Conservation (phyloP, 345 rosid species). For the Populus tremula region DNA sequence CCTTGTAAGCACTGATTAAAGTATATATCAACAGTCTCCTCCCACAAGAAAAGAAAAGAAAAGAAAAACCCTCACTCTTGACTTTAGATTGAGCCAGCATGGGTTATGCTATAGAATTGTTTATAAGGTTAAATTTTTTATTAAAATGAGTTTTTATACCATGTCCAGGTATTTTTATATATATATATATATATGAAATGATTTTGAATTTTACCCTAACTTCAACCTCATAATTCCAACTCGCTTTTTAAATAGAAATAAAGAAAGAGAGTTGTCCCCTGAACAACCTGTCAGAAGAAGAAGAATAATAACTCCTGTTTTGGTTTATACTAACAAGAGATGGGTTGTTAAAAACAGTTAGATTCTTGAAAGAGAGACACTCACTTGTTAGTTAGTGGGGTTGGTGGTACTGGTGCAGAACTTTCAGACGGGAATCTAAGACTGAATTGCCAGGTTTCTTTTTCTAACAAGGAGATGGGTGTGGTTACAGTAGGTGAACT, state of each 20-base stretch:
- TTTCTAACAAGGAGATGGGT: conserved; percentile 50
- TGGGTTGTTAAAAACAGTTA: conserved; percentile 25
- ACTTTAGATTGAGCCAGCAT: no score
- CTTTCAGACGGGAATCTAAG: conserved; percentile 11
- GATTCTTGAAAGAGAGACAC: conserved; percentile 18
- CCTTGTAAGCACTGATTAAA: conserved; percentile 44
- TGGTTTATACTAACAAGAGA: conserved; percentile 9
- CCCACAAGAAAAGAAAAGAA: neutral
- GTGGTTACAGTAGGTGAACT: conserved; percentile 68
- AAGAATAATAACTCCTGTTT: conserved; percentile 5
- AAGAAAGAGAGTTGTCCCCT: conserved; percentile 6
- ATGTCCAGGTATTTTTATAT: neutral
- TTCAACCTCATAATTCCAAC: conserved; percentile 33
- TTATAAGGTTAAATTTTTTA: no score
- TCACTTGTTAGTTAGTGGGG: conserved; percentile 15
- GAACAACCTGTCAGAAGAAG: conserved; percentile 20
- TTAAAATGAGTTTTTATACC: no score
- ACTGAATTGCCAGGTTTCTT: conserved; percentile 5
- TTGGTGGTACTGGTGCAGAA: conserved; percentile 15
- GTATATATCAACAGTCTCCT: conserved; percentile 23
- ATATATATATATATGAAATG: neutral
- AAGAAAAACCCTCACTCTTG: no score
- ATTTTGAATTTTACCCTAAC: conserved; percentile 13
- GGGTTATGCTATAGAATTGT: no score
- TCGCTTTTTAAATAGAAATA: neutral